Conservation (phyloP, 768 basidiomycete species). For the Lactarius sanguifluus region DNA sequence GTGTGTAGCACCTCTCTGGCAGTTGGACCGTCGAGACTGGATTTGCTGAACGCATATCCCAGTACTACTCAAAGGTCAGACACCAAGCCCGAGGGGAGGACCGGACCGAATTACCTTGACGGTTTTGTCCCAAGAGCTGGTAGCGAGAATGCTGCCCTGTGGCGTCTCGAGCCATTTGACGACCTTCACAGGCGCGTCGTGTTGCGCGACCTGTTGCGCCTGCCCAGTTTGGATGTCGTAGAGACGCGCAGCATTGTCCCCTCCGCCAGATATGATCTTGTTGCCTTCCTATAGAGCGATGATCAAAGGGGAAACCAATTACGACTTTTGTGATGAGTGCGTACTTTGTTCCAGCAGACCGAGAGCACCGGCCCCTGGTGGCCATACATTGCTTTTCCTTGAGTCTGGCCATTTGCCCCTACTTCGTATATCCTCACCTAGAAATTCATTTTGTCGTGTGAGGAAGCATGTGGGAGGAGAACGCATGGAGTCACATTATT, state of each 20-base stretch:
- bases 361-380: slow-evolving; percentile 90
- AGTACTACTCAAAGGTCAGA: slow-evolving; percentile 58
- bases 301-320: slow-evolving; percentile 17
- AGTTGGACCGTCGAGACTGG: slow-evolving; percentile 78
- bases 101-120: slow-evolving; percentile 64
- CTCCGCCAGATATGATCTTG: slow-evolving; percentile 89
- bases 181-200: slow-evolving; percentile 85
- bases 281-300: slow-evolving; percentile 68
- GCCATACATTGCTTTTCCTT: slow-evolving; percentile 86
- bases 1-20: slow-evolving; percentile 88
- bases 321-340: neutral
- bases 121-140: slow-evolving; percentile 98
- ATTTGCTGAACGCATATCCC: slow-evolving; percentile 79
- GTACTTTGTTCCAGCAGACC: slow-evolving; percentile 89
- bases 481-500: slow-evolving; percentile 59
- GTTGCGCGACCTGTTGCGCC: slow-evolving; percentile 79
- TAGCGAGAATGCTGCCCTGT: slow-evolving; percentile 74
- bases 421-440: slow-evolving; percentile 95
- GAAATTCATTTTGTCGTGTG: neutral
- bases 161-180: slow-evolving; percentile 80
- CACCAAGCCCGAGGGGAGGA: neutral
- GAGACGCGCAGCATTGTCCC: slow-evolving; percentile 94
- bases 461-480: slow-evolving; percentile 11
- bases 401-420: slow-evolving; percentile 70
- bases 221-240: slow-evolving; percentile 87